Evolutionary conservation across 306 rosid genomes (phyloP).

Genomic region (Corylus heterophylla): DNA sequence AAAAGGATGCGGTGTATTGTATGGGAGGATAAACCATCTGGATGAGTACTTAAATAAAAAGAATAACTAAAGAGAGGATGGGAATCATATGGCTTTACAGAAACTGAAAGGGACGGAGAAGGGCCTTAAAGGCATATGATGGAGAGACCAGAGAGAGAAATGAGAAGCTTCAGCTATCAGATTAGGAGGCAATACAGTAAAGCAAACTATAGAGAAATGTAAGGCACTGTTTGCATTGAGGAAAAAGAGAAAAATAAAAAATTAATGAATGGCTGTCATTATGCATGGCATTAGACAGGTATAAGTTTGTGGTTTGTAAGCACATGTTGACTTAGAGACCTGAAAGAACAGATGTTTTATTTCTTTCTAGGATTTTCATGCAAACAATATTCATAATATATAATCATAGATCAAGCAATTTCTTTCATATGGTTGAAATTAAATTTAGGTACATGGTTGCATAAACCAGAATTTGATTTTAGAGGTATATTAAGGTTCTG

Average conservation of each 20-base stretch:
- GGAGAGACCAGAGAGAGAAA: not conserved
- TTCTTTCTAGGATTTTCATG: not conserved
- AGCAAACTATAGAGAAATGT: not conserved
- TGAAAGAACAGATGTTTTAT: not conserved
- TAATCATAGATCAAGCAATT: not conserved
- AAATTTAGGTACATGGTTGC: slow-evolving; percentile 1
- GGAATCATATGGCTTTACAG: not conserved
- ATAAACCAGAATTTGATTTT: slow-evolving; percentile 1
- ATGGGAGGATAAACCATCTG: not conserved
- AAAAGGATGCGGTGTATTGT: not conserved
- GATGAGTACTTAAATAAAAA: not conserved
- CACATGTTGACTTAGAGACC: not conserved
- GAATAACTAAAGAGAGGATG: not conserved
- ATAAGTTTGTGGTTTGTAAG: not conserved
- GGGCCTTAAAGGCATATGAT: not conserved
- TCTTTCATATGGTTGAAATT: slow-evolving; percentile 1
- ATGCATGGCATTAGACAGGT: not conserved
- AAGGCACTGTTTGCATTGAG: not conserved
- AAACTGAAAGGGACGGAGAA: not conserved
- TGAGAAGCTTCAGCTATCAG: slow-evolving; percentile 3
- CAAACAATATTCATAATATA: not conserved
- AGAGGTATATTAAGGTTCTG: slow-evolving; percentile 8
- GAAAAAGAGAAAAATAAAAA: not conserved
- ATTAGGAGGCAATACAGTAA: not conserved
- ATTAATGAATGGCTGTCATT: slow-evolving; percentile 5